Evolutionary conservation across 768 basidiomycete species (phyloP), one percentile per base, ranked within the genome.

Genomic region (Calvatia gigantea): DNA sequence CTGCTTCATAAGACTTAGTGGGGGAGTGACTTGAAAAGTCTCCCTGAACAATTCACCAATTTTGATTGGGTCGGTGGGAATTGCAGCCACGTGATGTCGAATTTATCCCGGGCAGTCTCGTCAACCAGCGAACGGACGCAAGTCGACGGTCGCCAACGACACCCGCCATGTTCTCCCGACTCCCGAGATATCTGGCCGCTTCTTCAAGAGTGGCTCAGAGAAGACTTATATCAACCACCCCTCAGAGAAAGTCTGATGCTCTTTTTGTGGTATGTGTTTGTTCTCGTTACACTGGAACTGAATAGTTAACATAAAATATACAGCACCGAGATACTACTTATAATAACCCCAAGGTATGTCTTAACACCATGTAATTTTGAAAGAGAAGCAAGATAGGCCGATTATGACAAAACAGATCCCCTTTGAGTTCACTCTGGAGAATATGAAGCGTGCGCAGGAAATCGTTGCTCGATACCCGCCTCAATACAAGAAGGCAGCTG

Each of bases 401-500:
- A n/a, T n/a, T n/a, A n/a, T n/a, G n/a, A n/a, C 14, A 32, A n/a
- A 31, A 14, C 59, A 97, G 93, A 95, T 98, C 73, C 81, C 89
- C 9, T 99, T 99, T 72, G 82, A 89, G 62, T 95, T 96, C 74
- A 76, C 78, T 56, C 65, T 81, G 0, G 88, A 86, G 66, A 98
- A 96, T 76, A 64, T 86, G 73, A 91, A 91, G 77, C 82, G 83
- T 32, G 94, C 94, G 0, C 64, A 94, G 59, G 87, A 92, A 69
- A 90, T 98, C 73, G 91, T 98, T 69, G 79, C 90, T 38, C 86
- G 85, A 62, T 99, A 99, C 76, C 96, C 96, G 19, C 82, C 92
- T 51, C 95, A 98, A 66, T 99, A 98, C 82, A 97, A 94, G 82
- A 99, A 99, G 72, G 96, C 94, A 15, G 97, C 97, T 27, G 87